Conservation (phyloP, 225 moss, liverwort and hornwort genomes). For the Physcomitrellopsis africana region DNA sequence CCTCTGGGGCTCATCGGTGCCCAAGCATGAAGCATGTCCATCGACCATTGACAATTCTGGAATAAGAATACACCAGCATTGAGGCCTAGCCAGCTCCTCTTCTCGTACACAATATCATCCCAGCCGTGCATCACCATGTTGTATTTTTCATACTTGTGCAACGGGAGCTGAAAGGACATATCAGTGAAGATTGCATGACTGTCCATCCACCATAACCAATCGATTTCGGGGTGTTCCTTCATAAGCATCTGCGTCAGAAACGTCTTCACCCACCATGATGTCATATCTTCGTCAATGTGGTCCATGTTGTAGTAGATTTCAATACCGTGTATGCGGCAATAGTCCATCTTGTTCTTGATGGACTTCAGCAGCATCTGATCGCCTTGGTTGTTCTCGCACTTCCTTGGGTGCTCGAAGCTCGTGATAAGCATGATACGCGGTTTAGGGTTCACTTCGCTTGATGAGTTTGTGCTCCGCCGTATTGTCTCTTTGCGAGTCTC, state of each 20-base stretch:
- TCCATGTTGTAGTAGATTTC: slow-evolving; percentile 63
- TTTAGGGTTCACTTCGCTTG: slow-evolving; percentile 40
- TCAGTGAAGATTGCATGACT: slow-evolving; percentile 57
- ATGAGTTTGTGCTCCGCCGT: slow-evolving; percentile 36
- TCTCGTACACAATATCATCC: slow-evolving; percentile 40
- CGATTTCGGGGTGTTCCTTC: slow-evolving; percentile 55
- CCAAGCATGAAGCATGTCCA: slow-evolving; percentile 54
- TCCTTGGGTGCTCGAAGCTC: slow-evolving; percentile 52
- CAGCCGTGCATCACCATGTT: slow-evolving; percentile 65
- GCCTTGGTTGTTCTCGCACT: slow-evolving; percentile 53
- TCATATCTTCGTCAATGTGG: slow-evolving; percentile 52
- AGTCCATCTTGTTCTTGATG: slow-evolving; percentile 59
- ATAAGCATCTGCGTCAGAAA: slow-evolving; percentile 59
- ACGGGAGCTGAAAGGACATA: slow-evolving; percentile 47
- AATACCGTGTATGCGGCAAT: slow-evolving; percentile 50
- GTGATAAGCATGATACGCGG: slow-evolving; percentile 55
- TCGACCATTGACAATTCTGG: slow-evolving; percentile 56
- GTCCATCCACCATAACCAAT: slow-evolving; percentile 68
- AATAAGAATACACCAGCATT: slow-evolving; percentile 53
- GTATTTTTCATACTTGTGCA: slow-evolving; percentile 49
- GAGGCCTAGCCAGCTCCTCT: slow-evolving; percentile 49
- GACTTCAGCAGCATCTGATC: slow-evolving; percentile 54
- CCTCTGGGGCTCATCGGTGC: slow-evolving; percentile 58
- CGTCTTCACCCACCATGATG: slow-evolving; percentile 55
- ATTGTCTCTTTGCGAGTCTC: slow-evolving; percentile 38